Evolutionary conservation across 2,329 filamentous ascomycete species (phyloP).

Genomic region (Leptographium lundbergii): DNA sequence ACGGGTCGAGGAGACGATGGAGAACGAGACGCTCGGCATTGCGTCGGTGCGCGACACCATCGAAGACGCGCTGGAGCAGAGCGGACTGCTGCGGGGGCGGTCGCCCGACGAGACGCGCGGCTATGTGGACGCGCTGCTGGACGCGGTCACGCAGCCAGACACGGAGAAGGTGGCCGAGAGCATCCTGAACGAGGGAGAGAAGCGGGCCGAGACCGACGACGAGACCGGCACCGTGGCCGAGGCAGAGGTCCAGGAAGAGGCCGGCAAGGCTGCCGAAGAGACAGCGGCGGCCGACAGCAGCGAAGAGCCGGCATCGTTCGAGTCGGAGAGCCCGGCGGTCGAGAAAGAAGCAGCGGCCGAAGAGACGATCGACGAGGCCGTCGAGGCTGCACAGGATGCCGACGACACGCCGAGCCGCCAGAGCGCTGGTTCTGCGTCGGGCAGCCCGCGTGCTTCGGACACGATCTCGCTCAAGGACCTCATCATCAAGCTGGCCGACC

Average conservation of each 20-base stretch:
- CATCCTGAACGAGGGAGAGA: slow-evolving; percentile 3
- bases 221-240: neutral
- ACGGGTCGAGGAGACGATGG: slow-evolving; percentile 43
- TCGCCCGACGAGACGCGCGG: slow-evolving; percentile 31
- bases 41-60: slow-evolving; percentile 40
- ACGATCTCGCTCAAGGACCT: slow-evolving; percentile 30
- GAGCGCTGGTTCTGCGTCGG: neutral
- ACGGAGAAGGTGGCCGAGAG: slow-evolving; percentile 11
- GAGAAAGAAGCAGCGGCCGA: neutral
- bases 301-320: neutral
- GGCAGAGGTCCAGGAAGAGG: neutral
- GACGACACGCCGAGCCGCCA: neutral
- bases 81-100: slow-evolving; percentile 34
- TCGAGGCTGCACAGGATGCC: neutral
- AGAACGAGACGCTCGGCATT: slow-evolving; percentile 42
- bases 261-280: neutral
- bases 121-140: slow-evolving; percentile 38
- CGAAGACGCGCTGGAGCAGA: slow-evolving; percentile 40
- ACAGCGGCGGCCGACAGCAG: neutral
- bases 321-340: neutral
- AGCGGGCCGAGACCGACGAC: neutral
- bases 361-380: slow-evolving; percentile 6
- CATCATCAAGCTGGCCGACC: slow-evolving; percentile 37
- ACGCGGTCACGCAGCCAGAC: slow-evolving; percentile 27
- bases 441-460: neutral